Base-by-base conservation (phyloP, 148 eudicot species). In the Gaultheria prostrata region DNA sequence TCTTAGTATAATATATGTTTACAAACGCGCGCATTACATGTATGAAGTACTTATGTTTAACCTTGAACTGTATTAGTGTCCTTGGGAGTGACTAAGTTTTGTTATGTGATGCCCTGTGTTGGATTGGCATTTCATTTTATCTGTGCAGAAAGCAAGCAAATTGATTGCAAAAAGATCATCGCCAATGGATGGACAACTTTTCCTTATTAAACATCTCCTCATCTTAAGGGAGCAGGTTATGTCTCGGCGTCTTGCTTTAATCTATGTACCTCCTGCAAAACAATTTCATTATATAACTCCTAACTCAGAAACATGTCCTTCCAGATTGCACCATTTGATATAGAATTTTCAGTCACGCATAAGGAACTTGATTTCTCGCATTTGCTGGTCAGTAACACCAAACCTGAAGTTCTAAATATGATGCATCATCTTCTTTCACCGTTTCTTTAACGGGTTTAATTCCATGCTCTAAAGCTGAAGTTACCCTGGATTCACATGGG, bases 301-400 rank as follows among this genome's bases (percentile, higher is more conserved):
- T 90, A 74, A 92, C 82, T 81, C 70, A 56, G 78, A 85, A 83
- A 54, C 79, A 79, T 86, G 51, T 45, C 63, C 82, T 81, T 93
- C 86, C 97, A 97, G 99, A 97, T 97, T 91, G 99, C 95, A 21
- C 99, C 99, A 56, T 97, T 94, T 88, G 98, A 97, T 83, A 97
- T 97, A 28, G 99, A 97, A 92, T 97, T 94, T 86, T 92, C 98
- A 84, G 98, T 91, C 69, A 97, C 99, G 24, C 95, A 94, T 78
- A 97, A 97, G 89, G 99, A 97, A 91, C 97, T 97, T 48, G 99
- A 97, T 89, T 97, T 97, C 91, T 94, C 98, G 46, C 99, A 94
- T 91, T 91, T 94, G 86, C 92, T 94, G 99, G 99, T 97, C 72
- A 90, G 93, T 91, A 83, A 63, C 45, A 81, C 43, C 50, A 12